phyloP scores from a whole-genome alignment of 495 filamentous ascomycete species.

The Penicillium paradoxum region DNA sequence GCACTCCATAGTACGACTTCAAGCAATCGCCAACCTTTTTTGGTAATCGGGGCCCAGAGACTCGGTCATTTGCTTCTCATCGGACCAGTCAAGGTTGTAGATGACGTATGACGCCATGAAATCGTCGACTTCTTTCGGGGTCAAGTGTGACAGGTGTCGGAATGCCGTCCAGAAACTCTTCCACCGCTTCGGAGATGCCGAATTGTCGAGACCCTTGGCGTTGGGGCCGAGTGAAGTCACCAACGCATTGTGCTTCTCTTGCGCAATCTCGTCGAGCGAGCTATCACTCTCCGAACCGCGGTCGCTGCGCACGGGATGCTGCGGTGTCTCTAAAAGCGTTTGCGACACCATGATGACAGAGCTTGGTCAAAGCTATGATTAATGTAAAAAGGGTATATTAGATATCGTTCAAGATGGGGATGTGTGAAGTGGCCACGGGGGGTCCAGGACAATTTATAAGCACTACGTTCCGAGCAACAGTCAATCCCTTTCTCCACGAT shows the following conservation, averaged over 20 bases:
- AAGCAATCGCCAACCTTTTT: constrained; percentile 56
- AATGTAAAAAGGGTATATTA: background rate
- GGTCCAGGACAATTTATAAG: constrained; percentile 27
- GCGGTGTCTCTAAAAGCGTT: constrained; percentile 17
- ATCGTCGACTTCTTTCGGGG: constrained; percentile 54
- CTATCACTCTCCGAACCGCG: constrained; percentile 39
- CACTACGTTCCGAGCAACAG: constrained; percentile 9
- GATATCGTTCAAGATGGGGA: background rate
- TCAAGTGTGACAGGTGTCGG: constrained; percentile 53
- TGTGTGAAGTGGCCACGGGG: constrained; percentile 1
- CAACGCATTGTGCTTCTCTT: constrained; percentile 34
- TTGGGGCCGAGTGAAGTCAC: constrained; percentile 15
- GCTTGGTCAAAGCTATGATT: constrained; percentile 5
- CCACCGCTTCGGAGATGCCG: constrained; percentile 50
- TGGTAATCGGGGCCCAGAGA: constrained; percentile 56
- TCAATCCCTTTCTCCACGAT: constrained; percentile 17
- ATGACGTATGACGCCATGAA: constrained; percentile 65
- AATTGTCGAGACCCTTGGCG: constrained; percentile 37
- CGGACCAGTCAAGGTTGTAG: constrained; percentile 60
- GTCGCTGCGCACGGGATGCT: constrained; percentile 21
- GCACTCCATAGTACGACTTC: constrained; percentile 56
- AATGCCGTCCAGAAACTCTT: constrained; percentile 52
- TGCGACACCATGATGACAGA: constrained; percentile 19
- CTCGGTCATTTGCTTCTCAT: constrained; percentile 53
- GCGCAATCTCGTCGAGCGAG: constrained; percentile 37